Evolutionary conservation across 176 grass and related monocot species (phyloP).

Genomic region (Eragrostis curvula): DNA sequence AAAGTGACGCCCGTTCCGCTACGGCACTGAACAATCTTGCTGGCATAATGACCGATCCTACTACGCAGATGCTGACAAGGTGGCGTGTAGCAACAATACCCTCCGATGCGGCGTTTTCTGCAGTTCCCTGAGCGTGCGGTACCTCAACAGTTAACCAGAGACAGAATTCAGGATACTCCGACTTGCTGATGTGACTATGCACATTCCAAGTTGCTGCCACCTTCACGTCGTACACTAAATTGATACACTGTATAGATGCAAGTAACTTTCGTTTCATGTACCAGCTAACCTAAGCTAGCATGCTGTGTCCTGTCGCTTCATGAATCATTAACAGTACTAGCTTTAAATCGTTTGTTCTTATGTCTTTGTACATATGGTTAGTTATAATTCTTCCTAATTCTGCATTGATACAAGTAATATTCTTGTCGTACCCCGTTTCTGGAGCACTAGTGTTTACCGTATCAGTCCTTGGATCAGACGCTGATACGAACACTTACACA

Average conservation of each 20-base stretch:
- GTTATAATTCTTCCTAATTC: not conserved
- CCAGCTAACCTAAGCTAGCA: not conserved
- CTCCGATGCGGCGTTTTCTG: not conserved
- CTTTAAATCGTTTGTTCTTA: conserved; percentile 20
- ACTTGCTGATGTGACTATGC: not conserved
- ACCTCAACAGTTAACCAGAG: not conserved
- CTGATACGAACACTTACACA: too few species aligned
- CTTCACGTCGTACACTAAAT: too few species aligned
- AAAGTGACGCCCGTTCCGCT: not conserved
- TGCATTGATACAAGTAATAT: too few species aligned
- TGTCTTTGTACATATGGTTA: not conserved
- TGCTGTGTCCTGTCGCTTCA: not conserved
- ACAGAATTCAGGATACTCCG: not conserved
- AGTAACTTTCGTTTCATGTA: not conserved
- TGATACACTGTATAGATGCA: too few species aligned
- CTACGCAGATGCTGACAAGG: too few species aligned
- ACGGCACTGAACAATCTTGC: not conserved
- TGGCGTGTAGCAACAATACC: too few species aligned
- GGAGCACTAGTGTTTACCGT: too few species aligned
- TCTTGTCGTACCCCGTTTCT: too few species aligned
- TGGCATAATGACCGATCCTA: not conserved
- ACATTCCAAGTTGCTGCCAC: not conserved
- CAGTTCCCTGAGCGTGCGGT: conserved; percentile 1
- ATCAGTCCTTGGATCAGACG: too few species aligned
- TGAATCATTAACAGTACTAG: not conserved